A percentile compares a stretch with the other conserved stretches of the same genome.
Evolutionary conservation across 345 rosid genomes (phyloP).

Genomic region (Syzygium jambos): DNA sequence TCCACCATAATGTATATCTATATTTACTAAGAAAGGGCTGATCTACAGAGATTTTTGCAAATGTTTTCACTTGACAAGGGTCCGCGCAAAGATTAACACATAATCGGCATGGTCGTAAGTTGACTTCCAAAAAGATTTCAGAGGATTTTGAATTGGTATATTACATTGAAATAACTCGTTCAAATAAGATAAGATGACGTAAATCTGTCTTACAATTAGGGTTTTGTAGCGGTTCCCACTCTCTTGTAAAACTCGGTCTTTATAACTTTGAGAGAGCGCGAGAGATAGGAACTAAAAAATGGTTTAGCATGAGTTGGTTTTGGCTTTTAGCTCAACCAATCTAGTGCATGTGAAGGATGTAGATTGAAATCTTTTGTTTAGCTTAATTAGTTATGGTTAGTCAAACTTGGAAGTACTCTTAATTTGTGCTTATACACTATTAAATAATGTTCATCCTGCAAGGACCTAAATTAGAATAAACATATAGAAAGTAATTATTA

Average conservation of each 20-base stretch:
- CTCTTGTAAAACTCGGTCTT: not conserved
- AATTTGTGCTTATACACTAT: not conserved
- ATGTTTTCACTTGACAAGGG: not conserved
- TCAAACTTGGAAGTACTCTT: not conserved
- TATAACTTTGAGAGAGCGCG: not conserved
- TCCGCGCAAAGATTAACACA: not conserved
- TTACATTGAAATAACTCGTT: not conserved
- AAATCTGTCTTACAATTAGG: not conserved
- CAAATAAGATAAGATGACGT: not conserved
- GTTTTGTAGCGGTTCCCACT: not conserved
- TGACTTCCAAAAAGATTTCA: not conserved
- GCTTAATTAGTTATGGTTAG: not conserved
- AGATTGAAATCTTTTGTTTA: not conserved
- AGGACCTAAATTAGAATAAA: not conserved
- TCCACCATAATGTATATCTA: not conserved
- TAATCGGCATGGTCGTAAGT: not conserved
- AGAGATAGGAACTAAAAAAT: not conserved
- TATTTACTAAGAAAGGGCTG: not conserved
- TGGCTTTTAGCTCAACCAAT: not conserved
- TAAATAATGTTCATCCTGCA: not conserved
- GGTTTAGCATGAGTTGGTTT: not conserved
- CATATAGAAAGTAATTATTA: not conserved
- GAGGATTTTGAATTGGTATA: not conserved
- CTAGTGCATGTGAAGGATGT: not conserved
- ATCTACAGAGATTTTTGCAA: not conserved